A percentile compares a stretch with the other conserved stretches of the same genome.
These are phyloP conservation scores for Ormosia emarginata DNA, from an alignment of 306 rosid species.

Conservation along the genomic window DNA sequence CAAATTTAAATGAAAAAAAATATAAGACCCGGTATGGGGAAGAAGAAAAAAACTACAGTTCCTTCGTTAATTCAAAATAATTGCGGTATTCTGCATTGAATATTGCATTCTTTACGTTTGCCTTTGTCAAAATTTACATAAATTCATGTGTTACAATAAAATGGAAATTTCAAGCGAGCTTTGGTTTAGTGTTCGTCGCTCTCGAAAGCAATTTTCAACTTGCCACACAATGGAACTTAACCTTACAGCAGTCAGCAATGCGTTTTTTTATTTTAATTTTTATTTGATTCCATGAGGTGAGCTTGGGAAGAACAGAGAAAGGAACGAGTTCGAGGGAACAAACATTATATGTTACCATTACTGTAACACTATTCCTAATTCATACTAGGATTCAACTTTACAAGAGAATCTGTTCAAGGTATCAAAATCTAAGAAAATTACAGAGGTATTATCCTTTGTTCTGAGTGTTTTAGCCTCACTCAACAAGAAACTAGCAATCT, in stretches of 20 bases:
- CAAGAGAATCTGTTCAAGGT: conserved; percentile 49
- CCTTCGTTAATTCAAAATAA: neutral
- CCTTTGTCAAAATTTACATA: neutral
- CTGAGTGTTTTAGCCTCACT: conserved; percentile 86
- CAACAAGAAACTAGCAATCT: conserved; percentile 77
- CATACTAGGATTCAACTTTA: conserved; percentile 72
- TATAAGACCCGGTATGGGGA: no score
- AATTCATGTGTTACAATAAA: neutral
- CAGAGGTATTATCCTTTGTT: conserved; percentile 95
- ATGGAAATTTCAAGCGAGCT: neutral
- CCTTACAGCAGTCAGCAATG: neutral
- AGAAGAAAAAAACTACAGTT: no score
- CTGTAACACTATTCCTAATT: conserved; percentile 42
- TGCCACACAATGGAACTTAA: neutral
- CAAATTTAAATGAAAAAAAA: no score
- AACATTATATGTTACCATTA: conserved; percentile 26
- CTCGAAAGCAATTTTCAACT: neutral
- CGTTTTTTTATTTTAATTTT: neutral
- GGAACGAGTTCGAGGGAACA: neutral
- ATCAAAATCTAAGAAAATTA: conserved; percentile 92
- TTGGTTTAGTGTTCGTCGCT: neutral
- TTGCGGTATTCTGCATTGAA: neutral
- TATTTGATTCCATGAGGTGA: neutral
- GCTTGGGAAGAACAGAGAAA: conserved; percentile 18
- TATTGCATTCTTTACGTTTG: neutral